A percentile compares a stretch with the other conserved stretches of the same genome.
Evolutionary conservation across 257 asterid species (phyloP).

Genomic region (Rauvolfia tetraphylla): DNA sequence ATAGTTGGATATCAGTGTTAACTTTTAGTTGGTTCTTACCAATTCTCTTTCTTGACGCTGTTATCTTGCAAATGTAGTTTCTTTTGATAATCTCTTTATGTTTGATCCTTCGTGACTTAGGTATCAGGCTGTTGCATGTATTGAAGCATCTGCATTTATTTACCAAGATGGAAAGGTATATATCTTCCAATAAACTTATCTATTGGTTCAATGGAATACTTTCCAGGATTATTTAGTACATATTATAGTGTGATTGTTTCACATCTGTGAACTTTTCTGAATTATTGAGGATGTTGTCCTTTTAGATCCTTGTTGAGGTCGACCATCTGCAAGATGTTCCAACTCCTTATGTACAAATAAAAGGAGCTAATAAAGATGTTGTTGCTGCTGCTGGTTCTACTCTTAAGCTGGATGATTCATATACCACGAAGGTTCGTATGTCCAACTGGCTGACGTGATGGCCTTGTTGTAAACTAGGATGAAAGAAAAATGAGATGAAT

Average conservation of each 20-base stretch:
- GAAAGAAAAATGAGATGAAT: too few relatives aligned
- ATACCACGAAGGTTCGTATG: slow-evolving; percentile 80
- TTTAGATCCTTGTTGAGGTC: slow-evolving; percentile 88
- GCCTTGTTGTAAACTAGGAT: background rate
- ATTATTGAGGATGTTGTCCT: background rate
- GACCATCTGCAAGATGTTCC: slow-evolving; percentile 94
- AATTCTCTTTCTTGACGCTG: background rate
- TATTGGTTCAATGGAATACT: background rate
- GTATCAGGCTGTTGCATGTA: slow-evolving; percentile 93
- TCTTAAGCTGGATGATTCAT: slow-evolving; percentile 83
- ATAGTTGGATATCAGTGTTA: background rate
- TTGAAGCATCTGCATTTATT: slow-evolving; percentile 94
- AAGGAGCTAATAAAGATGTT: slow-evolving; percentile 80
- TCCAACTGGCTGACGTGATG: background rate
- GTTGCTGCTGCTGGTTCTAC: slow-evolving; percentile 85
- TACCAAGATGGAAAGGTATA: slow-evolving; percentile 98
- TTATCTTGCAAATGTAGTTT: slow-evolving; percentile 10
- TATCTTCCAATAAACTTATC: slow-evolving; percentile 18
- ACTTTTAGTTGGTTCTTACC: background rate
- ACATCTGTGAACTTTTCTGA: background rate
- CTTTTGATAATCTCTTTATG: slow-evolving; percentile 16
- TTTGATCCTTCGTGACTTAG: slow-evolving; percentile 39
- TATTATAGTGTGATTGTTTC: background rate
- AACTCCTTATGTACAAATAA: slow-evolving; percentile 84
- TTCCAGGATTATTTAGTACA: background rate